Evolutionary conservation across 371 early-diverging fungal species (phyloP).

Genomic region (Mucor mucedo): DNA sequence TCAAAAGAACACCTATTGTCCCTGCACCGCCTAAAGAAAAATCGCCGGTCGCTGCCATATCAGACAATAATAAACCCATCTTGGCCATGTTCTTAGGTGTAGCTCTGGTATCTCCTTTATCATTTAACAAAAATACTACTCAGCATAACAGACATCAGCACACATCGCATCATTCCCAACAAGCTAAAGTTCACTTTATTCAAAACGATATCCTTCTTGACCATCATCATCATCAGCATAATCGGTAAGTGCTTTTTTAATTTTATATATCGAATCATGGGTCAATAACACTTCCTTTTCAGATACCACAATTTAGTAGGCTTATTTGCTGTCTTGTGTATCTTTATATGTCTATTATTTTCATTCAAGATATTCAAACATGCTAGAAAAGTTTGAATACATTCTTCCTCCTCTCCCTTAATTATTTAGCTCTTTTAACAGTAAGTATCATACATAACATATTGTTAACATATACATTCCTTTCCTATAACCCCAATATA

Average conservation of each 20-base stretch:
- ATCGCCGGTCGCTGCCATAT: not conserved
- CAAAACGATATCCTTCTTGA: too few relatives aligned
- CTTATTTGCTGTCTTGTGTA: too few relatives aligned
- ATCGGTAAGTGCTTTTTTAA: too few relatives aligned
- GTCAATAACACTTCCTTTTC: too few relatives aligned
- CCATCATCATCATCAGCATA: too few relatives aligned
- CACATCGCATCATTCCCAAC: not conserved
- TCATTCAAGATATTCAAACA: too few relatives aligned
- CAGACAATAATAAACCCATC: slow-evolving; percentile 10
- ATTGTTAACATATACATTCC: too few relatives aligned
- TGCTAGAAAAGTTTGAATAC: not conserved
- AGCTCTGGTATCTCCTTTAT: slow-evolving; percentile 6
- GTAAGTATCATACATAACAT: too few relatives aligned
- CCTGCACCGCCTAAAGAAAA: not conserved
- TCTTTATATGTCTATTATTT: too few relatives aligned
- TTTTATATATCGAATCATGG: too few relatives aligned
- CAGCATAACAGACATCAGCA: not conserved
- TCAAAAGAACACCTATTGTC: not conserved
- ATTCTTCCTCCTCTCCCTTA: not conserved
- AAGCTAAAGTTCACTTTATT: not conserved
- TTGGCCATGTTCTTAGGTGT: slow-evolving; percentile 20
- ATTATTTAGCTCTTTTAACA: not conserved
- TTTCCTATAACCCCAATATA: too few relatives aligned
- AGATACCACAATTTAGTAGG: too few relatives aligned
- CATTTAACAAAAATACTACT: slow-evolving; percentile 12